A percentile compares a stretch with the other conserved stretches of the same genome.
These are phyloP conservation scores for Umbelopsis isabellina DNA, from an alignment of 192 early-diverging fungal species.

Conservation along the genomic window DNA sequence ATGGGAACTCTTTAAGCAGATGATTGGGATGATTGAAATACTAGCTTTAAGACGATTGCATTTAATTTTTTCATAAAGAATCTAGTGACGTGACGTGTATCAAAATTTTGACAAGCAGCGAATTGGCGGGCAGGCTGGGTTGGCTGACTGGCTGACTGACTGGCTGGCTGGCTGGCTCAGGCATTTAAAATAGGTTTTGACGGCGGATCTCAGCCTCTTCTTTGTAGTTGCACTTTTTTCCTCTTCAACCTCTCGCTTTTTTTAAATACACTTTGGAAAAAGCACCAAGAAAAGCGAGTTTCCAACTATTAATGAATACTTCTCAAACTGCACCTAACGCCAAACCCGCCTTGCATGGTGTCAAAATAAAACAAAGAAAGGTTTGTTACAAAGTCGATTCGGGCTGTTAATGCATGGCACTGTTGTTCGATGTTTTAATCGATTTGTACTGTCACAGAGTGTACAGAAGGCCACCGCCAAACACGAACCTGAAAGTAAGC, in stretches of 20 bases:
- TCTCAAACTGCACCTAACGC: constrained; percentile 45
- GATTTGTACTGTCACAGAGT: constrained; percentile 43
- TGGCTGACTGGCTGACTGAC: too few relatives aligned
- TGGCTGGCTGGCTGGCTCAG: too few relatives aligned
- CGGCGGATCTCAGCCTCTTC: constrained; percentile 12
- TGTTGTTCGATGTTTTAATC: background rate
- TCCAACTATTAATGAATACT: constrained; percentile 46
- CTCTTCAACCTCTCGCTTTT: constrained; percentile 15
- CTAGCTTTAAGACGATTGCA: too few relatives aligned
- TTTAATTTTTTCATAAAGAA: too few relatives aligned
- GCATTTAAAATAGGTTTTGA: too few relatives aligned
- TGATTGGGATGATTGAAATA: too few relatives aligned
- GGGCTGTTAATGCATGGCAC: background rate
- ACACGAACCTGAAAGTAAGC: constrained; percentile 64
- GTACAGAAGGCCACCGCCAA: constrained; percentile 69
- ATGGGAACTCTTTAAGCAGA: too few relatives aligned
- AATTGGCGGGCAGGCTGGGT: too few relatives aligned
- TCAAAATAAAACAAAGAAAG: constrained; percentile 70
- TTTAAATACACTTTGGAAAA: constrained; percentile 16
- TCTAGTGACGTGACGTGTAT: too few relatives aligned
- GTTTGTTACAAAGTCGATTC: constrained; percentile 31
- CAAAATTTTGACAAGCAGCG: too few relatives aligned
- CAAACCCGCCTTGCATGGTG: constrained; percentile 68
- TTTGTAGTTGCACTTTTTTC: constrained; percentile 10
- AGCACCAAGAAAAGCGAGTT: constrained; percentile 20